Evolutionary conservation across 176 grass and related monocot species (phyloP), one percentile per base, ranked within the genome.

Genomic region (Avena sativa): DNA sequence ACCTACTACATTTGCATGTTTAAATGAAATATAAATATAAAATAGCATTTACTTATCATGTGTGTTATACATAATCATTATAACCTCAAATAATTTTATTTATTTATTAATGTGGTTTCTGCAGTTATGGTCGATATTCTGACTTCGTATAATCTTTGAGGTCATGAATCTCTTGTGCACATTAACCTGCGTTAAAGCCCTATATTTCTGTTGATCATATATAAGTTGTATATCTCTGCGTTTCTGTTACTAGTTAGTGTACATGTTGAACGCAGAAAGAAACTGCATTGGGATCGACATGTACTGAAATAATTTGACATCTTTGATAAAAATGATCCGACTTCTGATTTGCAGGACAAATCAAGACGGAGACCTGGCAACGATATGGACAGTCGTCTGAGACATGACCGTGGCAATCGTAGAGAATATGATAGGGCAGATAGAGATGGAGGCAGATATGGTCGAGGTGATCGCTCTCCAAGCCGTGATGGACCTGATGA

Each of bases 401-500:
- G 86, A 88, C 93, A 94, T 85, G 92, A 94, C 46, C 93, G 84
- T 75, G 94, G 83, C 43, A 91, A 64, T 74, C 91, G 84, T 64
- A 93, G 87, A 89, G 94, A 99, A 73, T 77, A 88, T 84, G 97
- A 96, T 60, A 93, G 87, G 64, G 44, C 74, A 80, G 88, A 94
- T 30, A 92, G 88, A 95, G 86, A 95, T 83, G 91, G 88, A 87
- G 86, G 89, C n/a, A 94, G 92, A 82, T 75, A 93, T 90, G 85
- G 89, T 67, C 92, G 90, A 85, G 83, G 68, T 25, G 97, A 96
- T 72, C 71, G 76, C 28, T 96, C 92, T 66, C 89, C 92, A 20
- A 91, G 83, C 55, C 87, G 26, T 84, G 92, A 96, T 85, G 94
- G 79, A 12, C 51, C 85, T 76, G 92, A 99, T 82, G 92, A 99